Percentiles rank a stretch among this genome's conserved stretches.
Conservation (phyloP, 345 rosid species). For the Aquilaria sinensis region DNA sequence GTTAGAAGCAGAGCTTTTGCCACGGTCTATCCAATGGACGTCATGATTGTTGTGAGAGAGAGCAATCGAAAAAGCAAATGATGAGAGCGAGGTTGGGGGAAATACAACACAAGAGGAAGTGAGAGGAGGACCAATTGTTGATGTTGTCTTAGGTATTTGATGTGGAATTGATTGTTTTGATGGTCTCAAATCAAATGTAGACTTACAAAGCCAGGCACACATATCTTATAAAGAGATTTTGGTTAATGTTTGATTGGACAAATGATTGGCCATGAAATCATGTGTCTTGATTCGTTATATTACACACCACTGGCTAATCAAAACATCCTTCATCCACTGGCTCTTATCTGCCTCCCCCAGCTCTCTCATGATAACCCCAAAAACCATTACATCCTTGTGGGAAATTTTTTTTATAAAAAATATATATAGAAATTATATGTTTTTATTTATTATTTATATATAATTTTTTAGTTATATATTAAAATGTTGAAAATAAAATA, state of each 20-base stretch:
- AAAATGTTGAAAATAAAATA: too few species aligned
- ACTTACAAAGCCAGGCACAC: conserved; percentile 14
- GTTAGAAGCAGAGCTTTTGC: too few species aligned
- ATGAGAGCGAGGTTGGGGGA: background rate
- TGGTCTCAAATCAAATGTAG: conserved; percentile 6
- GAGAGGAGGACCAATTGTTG: background rate
- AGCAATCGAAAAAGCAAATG: background rate
- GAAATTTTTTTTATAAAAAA: too few species aligned
- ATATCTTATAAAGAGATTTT: conserved; percentile 31
- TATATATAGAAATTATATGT: too few species aligned
- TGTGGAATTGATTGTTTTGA: conserved; percentile 11
- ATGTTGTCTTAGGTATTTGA: conserved; percentile 3
- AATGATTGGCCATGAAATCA: conserved; percentile 13
- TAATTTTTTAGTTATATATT: too few species aligned
- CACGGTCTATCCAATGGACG: too few species aligned
- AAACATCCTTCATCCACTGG: conserved; percentile 5
- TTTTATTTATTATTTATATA: too few species aligned
- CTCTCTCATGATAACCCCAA: too few species aligned
- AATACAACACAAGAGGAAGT: background rate
- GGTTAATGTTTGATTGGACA: conserved; percentile 24
- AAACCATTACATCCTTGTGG: too few species aligned
- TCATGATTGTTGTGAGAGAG: too few species aligned
- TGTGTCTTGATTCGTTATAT: conserved; percentile 22
- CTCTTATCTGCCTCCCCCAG: background rate
- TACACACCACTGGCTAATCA: conserved; percentile 5